phyloP scores from a whole-genome alignment of 257 asterid species.

The Gynochthodes officinalis region DNA sequence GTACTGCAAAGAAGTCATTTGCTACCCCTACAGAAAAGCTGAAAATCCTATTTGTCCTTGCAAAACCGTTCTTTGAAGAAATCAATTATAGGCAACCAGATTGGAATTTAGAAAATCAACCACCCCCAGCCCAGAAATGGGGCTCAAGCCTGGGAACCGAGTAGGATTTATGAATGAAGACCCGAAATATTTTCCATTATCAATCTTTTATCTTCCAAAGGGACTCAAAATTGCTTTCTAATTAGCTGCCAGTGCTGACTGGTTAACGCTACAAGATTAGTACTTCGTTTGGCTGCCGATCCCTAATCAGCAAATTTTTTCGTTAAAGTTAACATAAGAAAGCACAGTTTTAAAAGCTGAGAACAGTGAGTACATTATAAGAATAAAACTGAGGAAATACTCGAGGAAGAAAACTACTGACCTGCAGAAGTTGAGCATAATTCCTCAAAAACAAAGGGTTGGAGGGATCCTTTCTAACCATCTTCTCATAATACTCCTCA shows the following conservation, averaged over 20 bases:
- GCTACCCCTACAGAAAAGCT: background rate
- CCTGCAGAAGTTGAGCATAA: conserved; percentile 73
- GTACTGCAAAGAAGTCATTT: background rate
- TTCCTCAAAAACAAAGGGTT: conserved; percentile 52
- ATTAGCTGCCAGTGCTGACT: background rate
- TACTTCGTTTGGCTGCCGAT: background rate
- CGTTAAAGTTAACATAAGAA: background rate
- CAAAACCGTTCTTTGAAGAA: background rate
- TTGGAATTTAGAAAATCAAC: background rate
- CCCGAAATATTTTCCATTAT: background rate
- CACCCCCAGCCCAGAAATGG: too few relatives aligned
- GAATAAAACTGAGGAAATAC: background rate
- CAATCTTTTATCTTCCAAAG: background rate
- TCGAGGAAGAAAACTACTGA: conserved; percentile 22
- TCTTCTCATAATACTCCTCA: conserved; percentile 34
- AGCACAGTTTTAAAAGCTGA: background rate
- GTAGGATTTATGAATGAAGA: background rate
- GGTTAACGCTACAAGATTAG: background rate
- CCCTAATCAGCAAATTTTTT: background rate
- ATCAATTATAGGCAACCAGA: background rate
- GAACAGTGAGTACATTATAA: background rate
- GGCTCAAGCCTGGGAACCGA: background rate
- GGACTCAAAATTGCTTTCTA: background rate
- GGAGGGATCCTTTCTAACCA: conserved; percentile 43
- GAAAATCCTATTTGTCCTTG: background rate